These are phyloP conservation scores for Isabelozyma gotoi DNA, from an alignment of 805 yeast species.

Conservation along the genomic window DNA sequence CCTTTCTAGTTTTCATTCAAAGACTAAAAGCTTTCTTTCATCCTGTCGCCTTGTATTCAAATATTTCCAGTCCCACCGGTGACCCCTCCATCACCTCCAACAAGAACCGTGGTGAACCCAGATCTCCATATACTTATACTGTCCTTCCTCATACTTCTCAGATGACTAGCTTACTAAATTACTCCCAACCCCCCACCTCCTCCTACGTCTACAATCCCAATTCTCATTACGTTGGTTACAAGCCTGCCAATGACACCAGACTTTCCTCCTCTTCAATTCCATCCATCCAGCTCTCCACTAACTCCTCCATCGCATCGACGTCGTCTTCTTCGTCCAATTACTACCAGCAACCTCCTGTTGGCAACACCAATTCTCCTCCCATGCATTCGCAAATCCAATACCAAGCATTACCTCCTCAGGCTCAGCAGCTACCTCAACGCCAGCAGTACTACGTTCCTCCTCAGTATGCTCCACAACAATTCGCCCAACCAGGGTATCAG, in stretches of 20 bases:
- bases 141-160: background rate
- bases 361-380: background rate
- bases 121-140: background rate
- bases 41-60: background rate
- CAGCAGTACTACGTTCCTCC: slow-evolving; percentile 3
- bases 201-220: background rate
- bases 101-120: background rate
- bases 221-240: background rate
- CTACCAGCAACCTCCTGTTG: background rate
- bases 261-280: background rate
- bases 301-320: background rate
- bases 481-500: background rate
- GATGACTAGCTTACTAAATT: background rate
- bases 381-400: background rate
- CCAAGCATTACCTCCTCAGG: background rate
- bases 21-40: no score
- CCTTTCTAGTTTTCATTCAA: no score
- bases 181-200: background rate
- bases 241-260: background rate
- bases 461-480: background rate
- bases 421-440: slow-evolving; percentile 4
- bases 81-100: background rate
- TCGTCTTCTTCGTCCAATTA: background rate
- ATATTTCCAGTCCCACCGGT: background rate
- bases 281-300: background rate